These are phyloP conservation scores for Arthromyces matolae DNA, from an alignment of 768 basidiomycete species.

Conservation along the genomic window DNA sequence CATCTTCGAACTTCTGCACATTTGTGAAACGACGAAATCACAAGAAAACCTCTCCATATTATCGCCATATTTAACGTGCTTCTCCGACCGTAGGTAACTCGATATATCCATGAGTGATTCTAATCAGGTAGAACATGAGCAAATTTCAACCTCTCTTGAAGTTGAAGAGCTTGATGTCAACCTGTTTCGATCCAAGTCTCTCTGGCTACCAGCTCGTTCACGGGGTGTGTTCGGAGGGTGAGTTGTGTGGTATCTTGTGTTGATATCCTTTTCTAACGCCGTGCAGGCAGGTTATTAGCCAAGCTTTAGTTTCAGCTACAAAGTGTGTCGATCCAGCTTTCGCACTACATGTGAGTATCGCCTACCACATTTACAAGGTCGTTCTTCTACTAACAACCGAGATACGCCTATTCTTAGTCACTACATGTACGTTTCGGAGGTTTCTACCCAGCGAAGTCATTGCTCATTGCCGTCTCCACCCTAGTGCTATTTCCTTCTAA, in stretches of 20 bases:
- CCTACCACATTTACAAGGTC: background rate
- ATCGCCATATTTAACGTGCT: background rate
- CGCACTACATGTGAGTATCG: constrained; percentile 62
- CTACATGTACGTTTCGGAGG: constrained; percentile 52
- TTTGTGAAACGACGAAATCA: background rate
- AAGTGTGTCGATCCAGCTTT: constrained; percentile 64
- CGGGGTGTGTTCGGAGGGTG: constrained; percentile 82
- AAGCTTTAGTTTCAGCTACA: constrained; percentile 79
- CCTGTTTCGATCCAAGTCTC: constrained; percentile 72
- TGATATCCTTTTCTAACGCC: background rate
- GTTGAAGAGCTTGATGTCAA: constrained; percentile 76
- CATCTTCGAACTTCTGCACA: background rate
- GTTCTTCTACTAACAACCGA: background rate
- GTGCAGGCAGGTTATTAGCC: constrained; percentile 73
- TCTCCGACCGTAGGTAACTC: background rate
- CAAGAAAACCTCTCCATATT: background rate
- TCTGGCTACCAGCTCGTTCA: constrained; percentile 56
- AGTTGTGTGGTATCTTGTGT: no score
- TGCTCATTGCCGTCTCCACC: background rate
- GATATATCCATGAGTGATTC: constrained; percentile 25
- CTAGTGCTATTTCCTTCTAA: constrained; percentile 80
- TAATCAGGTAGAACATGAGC: constrained; percentile 58
- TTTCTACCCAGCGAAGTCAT: background rate
- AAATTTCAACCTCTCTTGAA: constrained; percentile 71
- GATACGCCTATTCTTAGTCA: constrained; percentile 43